Evolutionary conservation across 1,284 basidiomycete species (phyloP).

Genomic region (Pyrrhoderma lamaoense): DNA sequence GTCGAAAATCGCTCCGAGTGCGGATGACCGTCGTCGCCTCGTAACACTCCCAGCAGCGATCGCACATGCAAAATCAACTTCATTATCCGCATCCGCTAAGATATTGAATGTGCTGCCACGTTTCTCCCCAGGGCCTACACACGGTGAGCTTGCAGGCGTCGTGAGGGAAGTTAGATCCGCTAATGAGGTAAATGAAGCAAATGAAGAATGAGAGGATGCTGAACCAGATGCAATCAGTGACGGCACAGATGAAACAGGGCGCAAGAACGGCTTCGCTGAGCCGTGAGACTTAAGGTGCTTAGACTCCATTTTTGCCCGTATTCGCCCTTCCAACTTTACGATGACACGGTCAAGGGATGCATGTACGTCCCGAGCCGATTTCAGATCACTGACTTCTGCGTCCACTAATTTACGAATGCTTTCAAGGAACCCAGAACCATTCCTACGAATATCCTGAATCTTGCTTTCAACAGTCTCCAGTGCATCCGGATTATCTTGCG

Average conservation of each 20-base stretch:
- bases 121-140: background rate
- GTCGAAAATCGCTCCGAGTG: background rate
- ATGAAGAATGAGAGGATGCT: slow-evolving; percentile 1
- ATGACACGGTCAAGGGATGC: slow-evolving; percentile 17
- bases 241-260: slow-evolving; percentile 4
- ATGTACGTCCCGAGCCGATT: slow-evolving; percentile 37
- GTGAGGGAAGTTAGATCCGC: slow-evolving; percentile 7
- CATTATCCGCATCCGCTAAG: background rate
- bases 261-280: too few relatives aligned
- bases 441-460: slow-evolving; percentile 39
- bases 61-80: slow-evolving; percentile 11
- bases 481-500: slow-evolving; percentile 25
- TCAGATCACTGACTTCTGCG: slow-evolving; percentile 42
- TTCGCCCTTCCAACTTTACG: background rate
- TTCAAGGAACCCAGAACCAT: slow-evolving; percentile 37
- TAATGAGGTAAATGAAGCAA: slow-evolving; percentile 3
- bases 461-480: slow-evolving; percentile 38
- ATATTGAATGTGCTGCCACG: background rate
- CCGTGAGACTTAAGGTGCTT: too few relatives aligned
- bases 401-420: slow-evolving; percentile 45
- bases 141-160: slow-evolving; percentile 3
- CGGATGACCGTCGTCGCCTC: slow-evolving; percentile 6
- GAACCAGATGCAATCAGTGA: slow-evolving; percentile 12
- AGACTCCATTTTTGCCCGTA: slow-evolving; percentile 19
- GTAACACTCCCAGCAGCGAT: slow-evolving; percentile 6